A percentile compares a stretch with the other conserved stretches of the same genome.
Evolutionary conservation across 192 early-diverging fungal species (phyloP).

Genomic region (Coemansia sp.): DNA sequence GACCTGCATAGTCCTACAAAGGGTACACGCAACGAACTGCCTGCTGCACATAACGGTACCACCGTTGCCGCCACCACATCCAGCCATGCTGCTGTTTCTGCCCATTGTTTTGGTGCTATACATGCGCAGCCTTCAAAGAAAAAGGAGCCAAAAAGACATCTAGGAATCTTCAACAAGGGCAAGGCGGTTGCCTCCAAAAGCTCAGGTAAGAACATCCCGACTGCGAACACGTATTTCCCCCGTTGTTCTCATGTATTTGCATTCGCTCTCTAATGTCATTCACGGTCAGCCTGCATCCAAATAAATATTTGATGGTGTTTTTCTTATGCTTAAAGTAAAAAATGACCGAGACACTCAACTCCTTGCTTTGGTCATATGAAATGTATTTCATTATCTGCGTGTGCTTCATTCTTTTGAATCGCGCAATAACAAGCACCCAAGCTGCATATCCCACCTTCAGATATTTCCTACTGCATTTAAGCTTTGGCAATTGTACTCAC

Average conservation of each 20-base stretch:
- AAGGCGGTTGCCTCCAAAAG: conserved; percentile 43
- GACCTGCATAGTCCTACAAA: conserved; percentile 16
- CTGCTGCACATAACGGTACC: not conserved
- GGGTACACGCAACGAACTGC: not conserved
- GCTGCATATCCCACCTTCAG: not conserved
- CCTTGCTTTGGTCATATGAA: not conserved
- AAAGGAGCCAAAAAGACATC: conserved; percentile 8
- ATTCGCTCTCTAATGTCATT: not conserved
- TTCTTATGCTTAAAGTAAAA: not conserved
- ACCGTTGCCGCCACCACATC: not conserved
- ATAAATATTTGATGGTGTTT: not conserved
- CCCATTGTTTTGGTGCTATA: conserved; percentile 18
- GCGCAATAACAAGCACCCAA: not conserved
- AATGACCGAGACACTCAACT: not conserved
- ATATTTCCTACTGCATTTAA: not conserved
- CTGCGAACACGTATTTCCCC: too few species aligned
- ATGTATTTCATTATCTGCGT: not conserved
- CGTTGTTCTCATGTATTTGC: not conserved
- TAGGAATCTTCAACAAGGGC: conserved; percentile 52
- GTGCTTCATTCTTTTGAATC: not conserved
- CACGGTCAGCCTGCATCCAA: not conserved
- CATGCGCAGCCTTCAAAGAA: conserved; percentile 14
- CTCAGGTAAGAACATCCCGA: conserved; percentile 24
- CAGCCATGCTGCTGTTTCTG: not conserved
- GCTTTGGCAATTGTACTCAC: not conserved